These are phyloP conservation scores for Zymoseptoria crescenta DNA, from an alignment of 2,329 filamentous ascomycete species.

Conservation along the genomic window DNA sequence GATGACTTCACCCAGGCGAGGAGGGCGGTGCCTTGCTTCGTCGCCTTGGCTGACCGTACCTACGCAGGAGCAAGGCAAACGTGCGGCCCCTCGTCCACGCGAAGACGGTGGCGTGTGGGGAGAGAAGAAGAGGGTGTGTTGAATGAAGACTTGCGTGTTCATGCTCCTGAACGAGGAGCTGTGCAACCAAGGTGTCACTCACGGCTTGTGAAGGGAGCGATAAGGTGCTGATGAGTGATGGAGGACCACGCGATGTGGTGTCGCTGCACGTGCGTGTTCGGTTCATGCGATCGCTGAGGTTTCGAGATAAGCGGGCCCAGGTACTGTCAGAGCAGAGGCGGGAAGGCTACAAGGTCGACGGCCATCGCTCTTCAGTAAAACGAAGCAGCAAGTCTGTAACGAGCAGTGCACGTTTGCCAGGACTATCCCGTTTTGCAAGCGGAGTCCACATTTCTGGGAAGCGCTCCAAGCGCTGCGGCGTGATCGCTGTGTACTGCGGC, in stretches of 20 bases:
- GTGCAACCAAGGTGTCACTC: neutral
- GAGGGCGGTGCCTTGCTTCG: neutral
- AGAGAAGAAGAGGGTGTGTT: neutral
- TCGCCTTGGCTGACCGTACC: neutral
- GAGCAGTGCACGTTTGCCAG: too few species aligned
- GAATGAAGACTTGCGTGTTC: neutral
- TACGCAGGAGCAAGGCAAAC: neutral
- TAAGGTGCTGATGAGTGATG: neutral
- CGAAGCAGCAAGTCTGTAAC: too few species aligned
- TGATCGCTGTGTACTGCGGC: neutral
- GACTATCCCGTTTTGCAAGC: too few species aligned
- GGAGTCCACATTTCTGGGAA: neutral
- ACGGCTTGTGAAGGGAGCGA: neutral
- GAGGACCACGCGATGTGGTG: neutral
- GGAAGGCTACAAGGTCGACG: neutral
- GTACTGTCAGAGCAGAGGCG: neutral
- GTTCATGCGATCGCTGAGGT: neutral
- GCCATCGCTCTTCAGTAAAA: neutral
- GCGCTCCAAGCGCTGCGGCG: neutral
- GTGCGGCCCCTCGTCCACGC: neutral
- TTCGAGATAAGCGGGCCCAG: too few species aligned
- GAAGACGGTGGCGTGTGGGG: neutral
- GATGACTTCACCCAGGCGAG: neutral
- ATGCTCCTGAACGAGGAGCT: neutral
- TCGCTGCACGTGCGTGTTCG: neutral